phyloP scores from a whole-genome alignment of 2,329 filamentous ascomycete genomes.

The Calonectria honghensis region DNA sequence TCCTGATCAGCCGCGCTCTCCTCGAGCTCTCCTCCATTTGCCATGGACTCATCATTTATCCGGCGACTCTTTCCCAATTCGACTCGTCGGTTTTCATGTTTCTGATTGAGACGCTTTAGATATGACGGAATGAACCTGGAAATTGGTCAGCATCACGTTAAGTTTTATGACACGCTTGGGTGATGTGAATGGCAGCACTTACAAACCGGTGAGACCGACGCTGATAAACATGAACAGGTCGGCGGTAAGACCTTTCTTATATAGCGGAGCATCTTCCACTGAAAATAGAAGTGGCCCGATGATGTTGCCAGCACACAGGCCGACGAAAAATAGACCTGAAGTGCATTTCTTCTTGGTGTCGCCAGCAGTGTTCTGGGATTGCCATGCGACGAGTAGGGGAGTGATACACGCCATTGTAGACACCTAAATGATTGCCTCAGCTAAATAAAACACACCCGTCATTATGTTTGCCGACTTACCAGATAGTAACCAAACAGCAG shows the following conservation, averaged over 20 bases:
- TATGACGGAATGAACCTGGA: not conserved
- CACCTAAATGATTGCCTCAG: slow-evolving; percentile 54
- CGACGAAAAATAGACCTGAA: slow-evolving; percentile 76
- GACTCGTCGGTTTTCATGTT: slow-evolving; percentile 63
- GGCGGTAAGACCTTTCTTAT: slow-evolving; percentile 69
- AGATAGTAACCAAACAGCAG: slow-evolving; percentile 76
- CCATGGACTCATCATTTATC: slow-evolving; percentile 73
- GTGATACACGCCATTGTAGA: slow-evolving; percentile 14
- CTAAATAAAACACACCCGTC: not conserved
- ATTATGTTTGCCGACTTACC: slow-evolving; percentile 56
- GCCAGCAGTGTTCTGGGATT: slow-evolving; percentile 76
- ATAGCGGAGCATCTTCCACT: slow-evolving; percentile 58
- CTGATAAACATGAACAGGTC: slow-evolving; percentile 76
- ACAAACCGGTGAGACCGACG: slow-evolving; percentile 57
- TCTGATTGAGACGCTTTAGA: not conserved
- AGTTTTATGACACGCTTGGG: accelerated
- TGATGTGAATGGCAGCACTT: not conserved
- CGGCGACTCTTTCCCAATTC: slow-evolving; percentile 72
- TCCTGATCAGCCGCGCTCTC: not conserved
- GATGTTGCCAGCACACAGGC: slow-evolving; percentile 78
- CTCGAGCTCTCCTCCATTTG: slow-evolving; percentile 4
- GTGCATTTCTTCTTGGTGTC: slow-evolving; percentile 81
- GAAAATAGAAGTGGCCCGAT: slow-evolving; percentile 66
- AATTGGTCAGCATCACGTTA: not conserved
- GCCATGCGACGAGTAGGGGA: slow-evolving; percentile 75